A percentile compares a stretch with the other conserved stretches of the same genome.
phyloP scores from a whole-genome alignment of 495 filamentous ascomycete species.

The Daldinia concentrica region DNA sequence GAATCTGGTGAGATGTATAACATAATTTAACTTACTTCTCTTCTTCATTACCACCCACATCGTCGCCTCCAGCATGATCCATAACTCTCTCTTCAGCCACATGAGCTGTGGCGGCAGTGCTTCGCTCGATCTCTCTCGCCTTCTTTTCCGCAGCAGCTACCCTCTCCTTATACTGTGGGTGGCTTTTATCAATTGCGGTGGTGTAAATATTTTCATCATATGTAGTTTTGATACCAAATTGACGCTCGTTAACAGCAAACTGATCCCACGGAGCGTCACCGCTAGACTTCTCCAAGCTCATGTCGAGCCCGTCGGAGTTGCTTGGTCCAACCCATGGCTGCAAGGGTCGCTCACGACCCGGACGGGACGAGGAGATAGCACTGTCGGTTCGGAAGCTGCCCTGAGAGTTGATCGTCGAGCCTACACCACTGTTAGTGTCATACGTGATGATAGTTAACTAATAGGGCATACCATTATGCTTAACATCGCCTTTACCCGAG shows the following conservation, averaged over 20 bases:
- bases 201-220: constrained; percentile 97
- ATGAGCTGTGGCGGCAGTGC: constrained; percentile 74
- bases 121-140: constrained; percentile 88
- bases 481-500: constrained; percentile 54
- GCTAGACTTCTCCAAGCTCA: constrained; percentile 70
- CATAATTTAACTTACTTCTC: constrained; percentile 72
- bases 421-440: constrained; percentile 19
- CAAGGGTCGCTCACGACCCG: constrained; percentile 75
- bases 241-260: constrained; percentile 86
- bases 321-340: constrained; percentile 83
- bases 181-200: constrained; percentile 81
- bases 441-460: not conserved
- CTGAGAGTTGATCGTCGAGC: constrained; percentile 52
- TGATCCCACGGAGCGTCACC: constrained; percentile 81
- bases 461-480: constrained; percentile 75
- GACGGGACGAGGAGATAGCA: constrained; percentile 81
- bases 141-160: constrained; percentile 81
- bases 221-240: constrained; percentile 84
- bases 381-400: constrained; percentile 81
- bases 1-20: not conserved
- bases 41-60: constrained; percentile 78
- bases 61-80: constrained; percentile 60
- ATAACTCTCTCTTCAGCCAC: constrained; percentile 89
- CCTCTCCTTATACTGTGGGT: constrained; percentile 81
- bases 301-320: constrained; percentile 66